A percentile compares a stretch with the other conserved stretches of the same genome.
Evolutionary conservation across 2,329 filamentous ascomycete species (phyloP).

Genomic region (Trichothecium roseum): DNA sequence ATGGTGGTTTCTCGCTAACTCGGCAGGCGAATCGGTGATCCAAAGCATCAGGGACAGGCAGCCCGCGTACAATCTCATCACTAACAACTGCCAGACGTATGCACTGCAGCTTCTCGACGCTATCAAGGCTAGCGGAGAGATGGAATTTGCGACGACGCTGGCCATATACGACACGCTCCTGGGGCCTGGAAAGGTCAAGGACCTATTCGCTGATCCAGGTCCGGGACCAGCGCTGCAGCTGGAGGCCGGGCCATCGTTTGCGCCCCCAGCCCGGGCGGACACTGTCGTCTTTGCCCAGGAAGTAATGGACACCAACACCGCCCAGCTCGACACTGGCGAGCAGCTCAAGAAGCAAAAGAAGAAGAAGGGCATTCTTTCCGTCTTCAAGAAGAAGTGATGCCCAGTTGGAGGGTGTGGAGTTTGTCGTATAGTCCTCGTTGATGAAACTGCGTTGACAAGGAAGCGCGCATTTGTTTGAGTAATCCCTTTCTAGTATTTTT

Average conservation of each 20-base stretch:
- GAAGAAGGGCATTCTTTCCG: constrained; percentile 2
- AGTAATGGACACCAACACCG: constrained; percentile 44
- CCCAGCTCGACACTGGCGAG: constrained; percentile 33
- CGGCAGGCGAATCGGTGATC: constrained; percentile 39
- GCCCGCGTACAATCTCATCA: constrained; percentile 46
- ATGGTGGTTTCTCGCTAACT: constrained; percentile 2
- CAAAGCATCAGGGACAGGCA: constrained; percentile 36
- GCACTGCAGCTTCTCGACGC: constrained; percentile 41
- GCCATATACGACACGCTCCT: constrained; percentile 41
- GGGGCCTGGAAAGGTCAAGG: constrained; percentile 37
- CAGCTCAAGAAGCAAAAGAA: constrained; percentile 12
- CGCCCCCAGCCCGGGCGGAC: constrained; percentile 15
- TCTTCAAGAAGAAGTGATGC: constrained; percentile 1
- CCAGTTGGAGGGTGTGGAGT: no score
- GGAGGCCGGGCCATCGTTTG: neutral
- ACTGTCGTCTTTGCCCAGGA: constrained; percentile 38
- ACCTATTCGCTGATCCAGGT: constrained; percentile 35
- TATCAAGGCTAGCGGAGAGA: constrained; percentile 38
- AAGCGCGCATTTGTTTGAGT: no score
- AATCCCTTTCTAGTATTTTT: no score
- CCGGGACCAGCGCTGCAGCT: no score
- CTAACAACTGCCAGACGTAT: constrained; percentile 51
- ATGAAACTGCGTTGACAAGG: no score
- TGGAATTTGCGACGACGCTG: constrained; percentile 42
- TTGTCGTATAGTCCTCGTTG: no score